phyloP scores from a whole-genome alignment of 192 early-diverging fungal species.

The Podila epicladia region DNA sequence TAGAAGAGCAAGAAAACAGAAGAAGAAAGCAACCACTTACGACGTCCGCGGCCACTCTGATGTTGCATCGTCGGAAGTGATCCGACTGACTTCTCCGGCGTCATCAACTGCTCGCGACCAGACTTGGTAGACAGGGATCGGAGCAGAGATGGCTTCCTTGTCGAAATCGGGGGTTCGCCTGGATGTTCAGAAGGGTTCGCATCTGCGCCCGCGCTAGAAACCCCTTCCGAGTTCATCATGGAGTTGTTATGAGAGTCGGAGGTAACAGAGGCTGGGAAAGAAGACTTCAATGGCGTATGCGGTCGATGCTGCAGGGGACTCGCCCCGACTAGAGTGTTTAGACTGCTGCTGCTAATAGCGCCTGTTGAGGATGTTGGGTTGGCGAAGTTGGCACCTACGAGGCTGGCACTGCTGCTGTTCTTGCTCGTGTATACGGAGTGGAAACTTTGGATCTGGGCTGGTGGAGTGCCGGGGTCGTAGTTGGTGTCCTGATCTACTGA shows the following conservation, averaged over 20 bases:
- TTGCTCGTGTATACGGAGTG: background rate
- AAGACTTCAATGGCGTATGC: slow-evolving; percentile 31
- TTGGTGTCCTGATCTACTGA: slow-evolving; percentile 4
- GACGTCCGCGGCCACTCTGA: slow-evolving; percentile 26
- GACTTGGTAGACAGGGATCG: slow-evolving; percentile 28
- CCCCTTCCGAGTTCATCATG: slow-evolving; percentile 1
- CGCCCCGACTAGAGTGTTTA: slow-evolving; percentile 10
- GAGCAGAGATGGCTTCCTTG: slow-evolving; percentile 8
- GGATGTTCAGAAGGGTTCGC: slow-evolving; percentile 5
- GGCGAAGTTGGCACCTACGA: background rate
- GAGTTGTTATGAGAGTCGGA: slow-evolving; percentile 29
- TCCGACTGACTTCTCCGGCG: slow-evolving; percentile 30
- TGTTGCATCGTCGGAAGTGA: slow-evolving; percentile 37
- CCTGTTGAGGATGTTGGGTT: background rate
- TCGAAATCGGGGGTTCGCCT: background rate
- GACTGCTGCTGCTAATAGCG: slow-evolving; percentile 16
- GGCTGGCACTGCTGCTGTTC: background rate
- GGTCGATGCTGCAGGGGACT: slow-evolving; percentile 36
- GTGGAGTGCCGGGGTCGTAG: background rate
- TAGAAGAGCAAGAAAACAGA: background rate
- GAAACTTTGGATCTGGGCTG: background rate
- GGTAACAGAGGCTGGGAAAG: slow-evolving; percentile 20
- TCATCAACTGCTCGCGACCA: slow-evolving; percentile 15
- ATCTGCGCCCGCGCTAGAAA: slow-evolving; percentile 2
- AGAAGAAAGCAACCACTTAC: slow-evolving; percentile 14